Conservation (phyloP, 305 asterid species). For the Euphrasia arctica region DNA sequence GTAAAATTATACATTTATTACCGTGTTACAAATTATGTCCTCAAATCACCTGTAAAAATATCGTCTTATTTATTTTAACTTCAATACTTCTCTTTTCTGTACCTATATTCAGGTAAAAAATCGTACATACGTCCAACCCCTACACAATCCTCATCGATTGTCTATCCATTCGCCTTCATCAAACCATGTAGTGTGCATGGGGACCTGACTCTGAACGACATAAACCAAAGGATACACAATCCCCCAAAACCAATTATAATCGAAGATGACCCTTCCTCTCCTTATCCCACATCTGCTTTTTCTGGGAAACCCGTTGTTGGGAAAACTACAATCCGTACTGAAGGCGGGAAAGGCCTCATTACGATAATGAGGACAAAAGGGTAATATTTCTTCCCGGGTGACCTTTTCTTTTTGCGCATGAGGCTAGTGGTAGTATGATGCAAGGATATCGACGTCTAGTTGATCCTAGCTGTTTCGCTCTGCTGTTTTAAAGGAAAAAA, state of each 20-base stretch:
- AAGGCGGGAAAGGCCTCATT: conserved; percentile 89
- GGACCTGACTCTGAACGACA: conserved; percentile 78
- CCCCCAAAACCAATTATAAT: conserved; percentile 55
- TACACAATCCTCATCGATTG: conserved; percentile 55
- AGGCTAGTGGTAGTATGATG: not conserved
- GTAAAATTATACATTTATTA: too few species aligned
- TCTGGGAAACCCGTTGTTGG: conserved; percentile 92
- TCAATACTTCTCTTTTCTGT: not conserved
- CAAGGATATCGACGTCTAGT: conserved; percentile 7
- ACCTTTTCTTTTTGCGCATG: not conserved
- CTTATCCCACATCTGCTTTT: conserved; percentile 76
- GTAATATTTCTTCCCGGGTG: conserved; percentile 20
- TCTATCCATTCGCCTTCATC: conserved; percentile 69
- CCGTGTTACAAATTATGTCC: too few species aligned
- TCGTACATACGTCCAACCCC: conserved; percentile 64
- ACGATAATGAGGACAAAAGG: conserved; percentile 88
- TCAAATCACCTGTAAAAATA: too few species aligned
- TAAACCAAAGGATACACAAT: conserved; percentile 58
- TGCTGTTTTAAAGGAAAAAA: not conserved
- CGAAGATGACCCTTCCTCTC: conserved; percentile 36
- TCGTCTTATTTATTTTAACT: not conserved
- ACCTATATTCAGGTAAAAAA: conserved; percentile 51
- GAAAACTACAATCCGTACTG: conserved; percentile 80
- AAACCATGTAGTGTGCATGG: conserved; percentile 84
- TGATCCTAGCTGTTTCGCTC: not conserved